A percentile compares a stretch with the other conserved stretches of the same genome.
phyloP scores from a whole-genome alignment of 1,284 basidiomycete species.

The Boletus chippewaensis region DNA sequence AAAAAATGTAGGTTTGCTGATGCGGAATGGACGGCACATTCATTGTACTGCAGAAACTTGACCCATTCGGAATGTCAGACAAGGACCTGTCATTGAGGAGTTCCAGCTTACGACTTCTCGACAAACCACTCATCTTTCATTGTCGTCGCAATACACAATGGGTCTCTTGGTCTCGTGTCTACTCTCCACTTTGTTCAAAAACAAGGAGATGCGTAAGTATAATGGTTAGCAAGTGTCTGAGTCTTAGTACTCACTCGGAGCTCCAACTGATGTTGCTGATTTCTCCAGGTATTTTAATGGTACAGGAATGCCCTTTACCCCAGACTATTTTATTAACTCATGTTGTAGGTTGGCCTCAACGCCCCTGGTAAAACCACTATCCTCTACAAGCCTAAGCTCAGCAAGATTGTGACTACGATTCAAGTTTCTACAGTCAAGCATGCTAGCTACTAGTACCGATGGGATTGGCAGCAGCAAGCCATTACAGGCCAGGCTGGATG shows the following conservation, averaged over 20 bases:
- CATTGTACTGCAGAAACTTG: no score
- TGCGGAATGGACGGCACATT: no score
- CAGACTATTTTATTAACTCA: slow-evolving; percentile 3
- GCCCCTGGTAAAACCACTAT: slow-evolving; percentile 98
- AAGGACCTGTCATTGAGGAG: no score
- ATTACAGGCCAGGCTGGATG: no score
- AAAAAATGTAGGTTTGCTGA: no score
- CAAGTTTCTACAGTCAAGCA: slow-evolving; percentile 26
- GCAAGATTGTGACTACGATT: slow-evolving; percentile 99
- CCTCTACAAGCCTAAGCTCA: slow-evolving; percentile 96
- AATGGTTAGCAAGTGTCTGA: slow-evolving; percentile 20
- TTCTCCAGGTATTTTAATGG: slow-evolving; percentile 68
- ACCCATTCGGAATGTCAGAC: no score
- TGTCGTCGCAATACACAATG: slow-evolving; percentile 49
- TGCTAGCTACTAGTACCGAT: no score
- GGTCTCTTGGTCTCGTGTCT: slow-evolving; percentile 82
- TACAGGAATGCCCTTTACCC: slow-evolving; percentile 27
- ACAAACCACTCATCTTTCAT: slow-evolving; percentile 32
- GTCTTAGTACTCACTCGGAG: slow-evolving; percentile 6
- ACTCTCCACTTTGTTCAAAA: slow-evolving; percentile 88
- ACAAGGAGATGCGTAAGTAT: slow-evolving; percentile 97
- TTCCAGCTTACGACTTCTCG: slow-evolving; percentile 11
- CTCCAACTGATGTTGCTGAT: slow-evolving; percentile 36
- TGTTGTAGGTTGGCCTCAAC: slow-evolving; percentile 83
- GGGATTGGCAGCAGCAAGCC: no score